These are phyloP conservation scores for Penicillium corylophilum DNA, from an alignment of 2,329 filamentous ascomycete species.

Conservation along the genomic window DNA sequence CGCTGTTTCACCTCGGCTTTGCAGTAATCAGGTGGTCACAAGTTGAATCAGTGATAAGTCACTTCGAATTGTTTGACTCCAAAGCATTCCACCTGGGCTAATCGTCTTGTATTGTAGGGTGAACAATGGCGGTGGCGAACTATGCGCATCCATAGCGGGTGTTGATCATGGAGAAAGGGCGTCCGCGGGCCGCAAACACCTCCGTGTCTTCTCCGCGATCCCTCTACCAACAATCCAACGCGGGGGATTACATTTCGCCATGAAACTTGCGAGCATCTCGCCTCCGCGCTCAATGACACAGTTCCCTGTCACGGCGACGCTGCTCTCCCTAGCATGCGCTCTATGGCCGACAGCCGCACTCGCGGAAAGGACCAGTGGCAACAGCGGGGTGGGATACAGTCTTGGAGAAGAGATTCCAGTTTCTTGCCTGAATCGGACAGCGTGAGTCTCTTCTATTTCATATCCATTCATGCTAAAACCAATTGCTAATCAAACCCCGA, in stretches of 20 bases:
- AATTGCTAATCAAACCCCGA: constrained; percentile 5
- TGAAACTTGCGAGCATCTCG: constrained; percentile 10
- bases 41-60: not conserved
- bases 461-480: not conserved
- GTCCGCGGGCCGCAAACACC: constrained; percentile 15
- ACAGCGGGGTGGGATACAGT: constrained; percentile 33
- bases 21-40: not conserved
- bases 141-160: not conserved
- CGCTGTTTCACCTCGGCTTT: not conserved
- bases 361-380: constrained; percentile 23
- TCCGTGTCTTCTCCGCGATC: constrained; percentile 17
- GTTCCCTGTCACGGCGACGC: constrained; percentile 6
- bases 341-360: constrained; percentile 23
- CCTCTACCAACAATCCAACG: constrained; percentile 11
- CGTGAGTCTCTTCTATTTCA: constrained; percentile 52
- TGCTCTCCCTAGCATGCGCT: constrained; percentile 17
- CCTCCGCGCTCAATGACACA: constrained; percentile 6
- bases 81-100: not conserved
- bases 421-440: constrained; percentile 71
- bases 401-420: constrained; percentile 66
- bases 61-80: not conserved
- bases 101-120: not conserved
- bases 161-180: not conserved
- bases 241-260: constrained; percentile 5
- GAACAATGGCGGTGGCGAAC: not conserved